Evolutionary conservation across 2,329 filamentous ascomycete genomes (phyloP).

Genomic region (Monosporascus sp.): DNA sequence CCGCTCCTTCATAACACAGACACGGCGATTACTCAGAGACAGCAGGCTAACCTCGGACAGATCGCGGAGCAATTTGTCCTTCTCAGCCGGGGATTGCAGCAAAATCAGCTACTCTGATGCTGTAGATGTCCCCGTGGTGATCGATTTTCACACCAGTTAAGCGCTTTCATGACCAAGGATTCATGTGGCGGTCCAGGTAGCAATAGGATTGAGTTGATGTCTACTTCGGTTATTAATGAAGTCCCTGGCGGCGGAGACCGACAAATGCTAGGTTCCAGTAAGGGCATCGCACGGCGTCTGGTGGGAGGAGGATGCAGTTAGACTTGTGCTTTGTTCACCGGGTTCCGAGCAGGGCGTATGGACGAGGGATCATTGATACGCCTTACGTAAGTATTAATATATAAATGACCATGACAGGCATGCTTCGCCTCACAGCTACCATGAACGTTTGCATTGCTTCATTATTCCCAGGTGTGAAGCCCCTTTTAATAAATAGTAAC

Average conservation of each 20-base stretch:
- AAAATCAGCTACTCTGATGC: background rate
- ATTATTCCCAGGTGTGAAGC: background rate
- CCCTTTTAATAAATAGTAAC: too few species aligned
- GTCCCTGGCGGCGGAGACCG: background rate
- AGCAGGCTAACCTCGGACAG: constrained; percentile 13
- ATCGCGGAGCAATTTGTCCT: constrained; percentile 22
- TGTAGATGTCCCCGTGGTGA: background rate
- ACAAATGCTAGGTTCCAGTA: background rate
- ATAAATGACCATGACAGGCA: background rate
- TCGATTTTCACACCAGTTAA: background rate
- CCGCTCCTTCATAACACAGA: background rate
- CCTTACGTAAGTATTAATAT: background rate
- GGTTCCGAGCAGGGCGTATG: background rate
- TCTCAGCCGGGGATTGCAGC: background rate
- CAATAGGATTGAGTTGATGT: background rate
- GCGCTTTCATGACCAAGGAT: background rate
- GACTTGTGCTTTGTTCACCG: background rate
- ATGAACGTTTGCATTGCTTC: background rate
- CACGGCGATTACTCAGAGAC: background rate
- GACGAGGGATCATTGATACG: background rate
- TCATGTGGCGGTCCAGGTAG: background rate
- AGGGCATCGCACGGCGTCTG: background rate
- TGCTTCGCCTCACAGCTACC: background rate
- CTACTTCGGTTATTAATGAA: background rate
- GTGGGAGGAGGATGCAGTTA: background rate